These are phyloP conservation scores for Hypholoma fasciculare DNA, from an alignment of 768 basidiomycete species.

Conservation along the genomic window DNA sequence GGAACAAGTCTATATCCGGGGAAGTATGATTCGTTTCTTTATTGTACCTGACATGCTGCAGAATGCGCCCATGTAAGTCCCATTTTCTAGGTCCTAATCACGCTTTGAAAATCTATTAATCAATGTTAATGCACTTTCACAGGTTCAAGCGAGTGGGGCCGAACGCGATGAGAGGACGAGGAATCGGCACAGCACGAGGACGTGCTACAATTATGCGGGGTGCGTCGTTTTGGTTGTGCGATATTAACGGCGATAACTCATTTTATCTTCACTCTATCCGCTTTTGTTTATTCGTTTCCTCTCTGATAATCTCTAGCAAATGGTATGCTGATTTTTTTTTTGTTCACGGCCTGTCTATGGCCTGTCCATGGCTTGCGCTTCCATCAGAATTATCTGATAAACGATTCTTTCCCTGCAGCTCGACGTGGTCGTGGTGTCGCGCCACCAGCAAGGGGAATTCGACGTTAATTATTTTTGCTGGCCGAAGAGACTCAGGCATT, in stretches of 20 bases:
- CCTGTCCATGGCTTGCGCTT: not conserved
- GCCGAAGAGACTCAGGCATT: not conserved
- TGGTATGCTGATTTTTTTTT: conserved; percentile 43
- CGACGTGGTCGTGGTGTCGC: conserved; percentile 85
- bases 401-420: conserved; percentile 42
- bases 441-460: conserved; percentile 74
- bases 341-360: not conserved
- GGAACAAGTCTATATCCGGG: conserved; percentile 98
- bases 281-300: conserved; percentile 4
- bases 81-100: not conserved
- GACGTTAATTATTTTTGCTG: conserved; percentile 54
- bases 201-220: conserved; percentile 98
- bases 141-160: conserved; percentile 99
- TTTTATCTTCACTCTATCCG: not conserved
- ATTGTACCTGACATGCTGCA: conserved; percentile 99
- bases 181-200: conserved; percentile 99
- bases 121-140: conserved; percentile 5
- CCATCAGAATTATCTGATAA: conserved; percentile 10
- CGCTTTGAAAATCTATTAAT: not conserved
- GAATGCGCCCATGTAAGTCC: conserved; percentile 90
- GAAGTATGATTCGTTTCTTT: conserved; percentile 97
- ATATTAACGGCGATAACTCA: conserved; percentile 5
- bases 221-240: conserved; percentile 37
- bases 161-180: conserved; percentile 97
- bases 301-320: conserved; percentile 56